Percentiles rank a stretch among this genome's conserved stretches.
Evolutionary conservation across 257 asterid genomes (phyloP).

Genomic region (Solanum pennellii): DNA sequence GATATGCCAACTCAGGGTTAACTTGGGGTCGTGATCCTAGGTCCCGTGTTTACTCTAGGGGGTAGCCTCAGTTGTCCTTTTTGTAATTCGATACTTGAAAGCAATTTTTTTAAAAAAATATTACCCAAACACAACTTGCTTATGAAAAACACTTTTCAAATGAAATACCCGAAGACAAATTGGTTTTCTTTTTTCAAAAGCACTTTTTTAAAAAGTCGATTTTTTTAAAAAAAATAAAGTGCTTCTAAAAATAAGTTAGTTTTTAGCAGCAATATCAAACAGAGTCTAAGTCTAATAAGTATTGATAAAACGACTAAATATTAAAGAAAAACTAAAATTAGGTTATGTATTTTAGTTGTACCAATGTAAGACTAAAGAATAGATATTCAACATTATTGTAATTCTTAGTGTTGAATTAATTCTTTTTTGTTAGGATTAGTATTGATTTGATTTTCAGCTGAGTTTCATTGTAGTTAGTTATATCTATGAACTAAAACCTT

Average conservation of each 20-base stretch:
- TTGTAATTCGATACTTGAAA: not conserved
- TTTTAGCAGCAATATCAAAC: not conserved
- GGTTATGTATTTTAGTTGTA: not conserved
- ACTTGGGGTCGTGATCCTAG: too few relatives aligned
- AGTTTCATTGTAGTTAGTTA: not conserved
- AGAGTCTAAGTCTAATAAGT: not conserved
- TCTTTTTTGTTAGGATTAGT: not conserved
- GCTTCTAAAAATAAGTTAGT: not conserved
- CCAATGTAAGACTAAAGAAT: not conserved
- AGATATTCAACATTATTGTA: not conserved
- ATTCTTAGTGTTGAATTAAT: not conserved
- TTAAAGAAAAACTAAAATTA: too few relatives aligned
- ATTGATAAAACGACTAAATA: not conserved
- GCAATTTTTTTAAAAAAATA: too few relatives aligned
- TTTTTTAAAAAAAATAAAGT: too few relatives aligned
- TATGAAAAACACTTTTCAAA: not conserved
- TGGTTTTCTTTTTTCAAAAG: not conserved
- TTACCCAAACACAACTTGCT: not conserved
- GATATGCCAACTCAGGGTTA: too few relatives aligned
- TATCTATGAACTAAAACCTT: not conserved
- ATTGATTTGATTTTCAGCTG: not conserved
- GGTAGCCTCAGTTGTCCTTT: too few relatives aligned
- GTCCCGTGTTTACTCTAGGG: too few relatives aligned
- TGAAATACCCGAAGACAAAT: not conserved
- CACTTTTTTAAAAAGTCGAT: not conserved